phyloP scores from a whole-genome alignment of 805 yeast species.

The Yamadazyma endophytica region DNA sequence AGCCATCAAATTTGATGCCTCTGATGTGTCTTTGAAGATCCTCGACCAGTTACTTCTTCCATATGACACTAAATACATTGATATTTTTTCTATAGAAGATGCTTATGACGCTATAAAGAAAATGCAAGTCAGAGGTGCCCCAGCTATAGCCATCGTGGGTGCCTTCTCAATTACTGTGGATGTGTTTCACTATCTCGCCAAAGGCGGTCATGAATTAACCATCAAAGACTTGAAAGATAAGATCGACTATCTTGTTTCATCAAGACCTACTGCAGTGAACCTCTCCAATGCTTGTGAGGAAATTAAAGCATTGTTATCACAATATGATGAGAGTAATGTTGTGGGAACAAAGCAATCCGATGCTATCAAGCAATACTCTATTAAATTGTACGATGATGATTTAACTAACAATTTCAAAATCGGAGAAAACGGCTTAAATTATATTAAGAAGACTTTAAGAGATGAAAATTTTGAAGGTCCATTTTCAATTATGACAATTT shows the following conservation, averaged over 20 bases:
- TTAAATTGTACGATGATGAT: slow-evolving; percentile 67
- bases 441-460: slow-evolving; percentile 46
- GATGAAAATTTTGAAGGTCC: slow-evolving; percentile 54
- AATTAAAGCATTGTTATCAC: slow-evolving; percentile 33
- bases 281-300: slow-evolving; percentile 68
- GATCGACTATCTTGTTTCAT: slow-evolving; percentile 62
- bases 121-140: slow-evolving; percentile 98
- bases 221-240: slow-evolving; percentile 34
- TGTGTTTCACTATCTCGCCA: slow-evolving; percentile 23
- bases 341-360: slow-evolving; percentile 22
- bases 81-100: slow-evolving; percentile 60
- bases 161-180: slow-evolving; percentile 81
- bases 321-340: slow-evolving; percentile 14
- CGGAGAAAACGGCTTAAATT: slow-evolving; percentile 79
- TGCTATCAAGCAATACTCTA: slow-evolving; percentile 41
- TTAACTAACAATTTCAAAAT: slow-evolving; percentile 70
- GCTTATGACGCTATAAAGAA: slow-evolving; percentile 79
- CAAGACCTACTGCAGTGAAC: slow-evolving; percentile 96
- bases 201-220: slow-evolving; percentile 17
- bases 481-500: slow-evolving; percentile 82
- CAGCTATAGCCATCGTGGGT: slow-evolving; percentile 96
- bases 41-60: slow-evolving; percentile 85
- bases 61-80: slow-evolving; percentile 65
- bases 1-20: slow-evolving; percentile 64
- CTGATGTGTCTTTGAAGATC: slow-evolving; percentile 45